Base-by-base conservation (phyloP, 1,284 basidiomycete genomes). In the Trametes sp. region DNA sequence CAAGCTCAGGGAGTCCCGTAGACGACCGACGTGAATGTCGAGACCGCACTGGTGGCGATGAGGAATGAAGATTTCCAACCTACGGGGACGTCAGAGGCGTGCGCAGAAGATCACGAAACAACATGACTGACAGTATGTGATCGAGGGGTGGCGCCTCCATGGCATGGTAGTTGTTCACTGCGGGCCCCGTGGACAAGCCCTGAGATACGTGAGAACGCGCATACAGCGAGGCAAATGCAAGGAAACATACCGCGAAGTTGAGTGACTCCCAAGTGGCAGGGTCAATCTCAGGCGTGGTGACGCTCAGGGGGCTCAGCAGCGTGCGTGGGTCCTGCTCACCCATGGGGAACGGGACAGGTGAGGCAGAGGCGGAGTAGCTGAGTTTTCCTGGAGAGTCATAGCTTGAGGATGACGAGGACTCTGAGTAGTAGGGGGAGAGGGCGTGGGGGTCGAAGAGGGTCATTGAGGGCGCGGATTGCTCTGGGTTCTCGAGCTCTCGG, bases 11-110 rank as follows among this genome's bases (percentile, higher is more conserved):
- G 84, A 87, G 50, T 87, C 86, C 33, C 86, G 79, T 35, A 93
- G 78, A 50, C 82, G 83, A 31, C 84, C 85, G 72, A 88, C 84
- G 72, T 90, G 82, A 54, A 91, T 76, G 54, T 87, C 87, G 10
- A 93, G 77, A 50, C 90, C 87, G 67, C 85, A 87, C 73, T 93
- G 90, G 68, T 87, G 85, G 55, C 86, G 85, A 73, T 93, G 90
- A n/a, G 88, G 86, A 31, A 88, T 75, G 70, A 93, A 90, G 54
- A 92, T 87, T 66, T 92, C 87, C 62, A 92, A 73, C 56, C 90
- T 91, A 71, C 46, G 67, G 57, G 46, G 57, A 54, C 51, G 28
- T 70, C 51, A 65, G 61, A 45, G 48, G 54, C 11, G 31, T 14
- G 51, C 26, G 38, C 45, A 42, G 57, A 28, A 13, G 51, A 28